Evolutionary conservation across 176 grass and related monocot species (phyloP).

Genomic region (Hordeum marinum): DNA sequence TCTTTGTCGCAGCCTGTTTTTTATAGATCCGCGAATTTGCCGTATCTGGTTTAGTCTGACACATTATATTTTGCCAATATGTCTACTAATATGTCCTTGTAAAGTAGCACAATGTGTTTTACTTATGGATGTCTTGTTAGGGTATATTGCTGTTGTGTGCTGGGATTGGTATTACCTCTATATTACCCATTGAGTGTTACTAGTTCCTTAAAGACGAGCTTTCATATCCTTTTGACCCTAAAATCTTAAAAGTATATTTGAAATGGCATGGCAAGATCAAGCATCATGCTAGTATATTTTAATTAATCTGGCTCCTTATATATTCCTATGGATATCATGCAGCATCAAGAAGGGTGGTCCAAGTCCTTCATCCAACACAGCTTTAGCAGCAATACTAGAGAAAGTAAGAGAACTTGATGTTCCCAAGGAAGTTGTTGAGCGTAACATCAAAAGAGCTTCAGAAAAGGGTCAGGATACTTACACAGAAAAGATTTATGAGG

Average conservation of each 20-base stretch:
- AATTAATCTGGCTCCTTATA: neutral
- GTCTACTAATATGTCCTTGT: neutral
- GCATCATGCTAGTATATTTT: neutral
- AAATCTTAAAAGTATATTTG: neutral
- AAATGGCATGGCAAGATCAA: slow-evolving; percentile 8
- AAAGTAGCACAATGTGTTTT: neutral
- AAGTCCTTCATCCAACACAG: slow-evolving; percentile 66
- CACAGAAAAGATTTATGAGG: slow-evolving; percentile 94
- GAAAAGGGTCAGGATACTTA: slow-evolving; percentile 95
- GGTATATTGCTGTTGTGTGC: neutral
- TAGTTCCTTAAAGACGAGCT: neutral
- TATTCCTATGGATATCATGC: slow-evolving; percentile 25
- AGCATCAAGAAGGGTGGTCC: slow-evolving; percentile 88
- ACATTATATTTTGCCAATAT: neutral
- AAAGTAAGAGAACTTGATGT: slow-evolving; percentile 88
- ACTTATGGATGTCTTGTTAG: neutral
- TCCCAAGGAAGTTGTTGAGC: slow-evolving; percentile 85
- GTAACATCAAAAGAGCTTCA: slow-evolving; percentile 96
- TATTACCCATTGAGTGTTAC: neutral
- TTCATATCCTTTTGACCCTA: neutral
- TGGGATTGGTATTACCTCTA: neutral
- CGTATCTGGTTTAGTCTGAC: neutral
- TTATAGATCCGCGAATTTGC: neutral
- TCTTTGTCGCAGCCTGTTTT: neutral
- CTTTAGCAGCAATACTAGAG: slow-evolving; percentile 78